Conservation (phyloP, 352 stramenopile genomes). For the Phytophthora melonis region DNA sequence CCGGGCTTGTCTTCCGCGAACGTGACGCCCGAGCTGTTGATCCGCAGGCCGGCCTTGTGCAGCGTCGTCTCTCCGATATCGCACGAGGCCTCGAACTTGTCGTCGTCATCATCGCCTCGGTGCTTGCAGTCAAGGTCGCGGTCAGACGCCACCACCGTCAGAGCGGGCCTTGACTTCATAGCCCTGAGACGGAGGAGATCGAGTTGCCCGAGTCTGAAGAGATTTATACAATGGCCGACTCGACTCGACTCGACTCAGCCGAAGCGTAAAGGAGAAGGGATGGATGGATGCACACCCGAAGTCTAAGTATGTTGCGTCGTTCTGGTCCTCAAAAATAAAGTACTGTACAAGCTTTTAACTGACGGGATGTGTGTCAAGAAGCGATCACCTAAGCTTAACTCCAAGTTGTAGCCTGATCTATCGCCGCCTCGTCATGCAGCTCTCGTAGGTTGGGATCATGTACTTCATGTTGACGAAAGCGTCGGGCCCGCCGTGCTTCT, state of each 20-base stretch:
- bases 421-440: slow-evolving; percentile 56
- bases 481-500: slow-evolving; percentile 84
- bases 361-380: too few relatives aligned
- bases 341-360: background rate
- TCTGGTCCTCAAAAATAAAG: slow-evolving; percentile 33
- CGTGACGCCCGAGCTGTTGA: slow-evolving; percentile 72
- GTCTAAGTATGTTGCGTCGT: slow-evolving; percentile 25
- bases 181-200: background rate
- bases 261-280: background rate
- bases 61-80: slow-evolving; percentile 81
- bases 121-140: slow-evolving; percentile 29
- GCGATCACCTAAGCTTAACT: background rate
- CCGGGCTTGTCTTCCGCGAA: slow-evolving; percentile 41
- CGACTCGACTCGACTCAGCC: background rate
- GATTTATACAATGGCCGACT: slow-evolving; percentile 4
- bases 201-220: background rate
- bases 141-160: slow-evolving; percentile 32
- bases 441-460: slow-evolving; percentile 97
- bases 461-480: slow-evolving; percentile 98
- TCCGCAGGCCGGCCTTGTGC: slow-evolving; percentile 69
- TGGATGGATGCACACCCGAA: background rate
- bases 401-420: slow-evolving; percentile 25
- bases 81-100: slow-evolving; percentile 72
- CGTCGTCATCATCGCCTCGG: slow-evolving; percentile 35
- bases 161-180: slow-evolving; percentile 29